phyloP scores from a whole-genome alignment of 2,329 filamentous ascomycete species.

The Pseudogymnoascus destructans region DNA sequence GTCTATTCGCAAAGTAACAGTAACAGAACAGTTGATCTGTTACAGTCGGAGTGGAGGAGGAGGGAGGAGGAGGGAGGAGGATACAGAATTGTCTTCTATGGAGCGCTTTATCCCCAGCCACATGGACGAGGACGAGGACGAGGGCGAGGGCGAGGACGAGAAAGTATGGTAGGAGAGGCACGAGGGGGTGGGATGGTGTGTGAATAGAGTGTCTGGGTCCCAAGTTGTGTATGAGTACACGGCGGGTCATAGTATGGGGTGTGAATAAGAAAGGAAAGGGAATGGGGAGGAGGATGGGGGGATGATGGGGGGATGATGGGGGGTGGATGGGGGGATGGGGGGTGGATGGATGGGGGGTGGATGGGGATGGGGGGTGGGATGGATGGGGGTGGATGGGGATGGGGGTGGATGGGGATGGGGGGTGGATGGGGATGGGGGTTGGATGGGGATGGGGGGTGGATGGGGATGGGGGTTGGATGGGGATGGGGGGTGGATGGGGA shows the following conservation, averaged over 20 bases:
- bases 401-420: neutral
- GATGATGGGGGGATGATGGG: neutral
- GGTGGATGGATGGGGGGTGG: neutral
- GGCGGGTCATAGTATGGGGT: neutral
- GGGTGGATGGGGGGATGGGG: neutral
- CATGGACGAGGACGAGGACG: neutral
- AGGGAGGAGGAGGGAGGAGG: neutral
- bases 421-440: neutral
- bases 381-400: neutral
- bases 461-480: neutral
- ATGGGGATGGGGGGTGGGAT: neutral
- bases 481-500: neutral
- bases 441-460: neutral
- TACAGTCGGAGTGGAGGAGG: neutral
- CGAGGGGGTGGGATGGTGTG: neutral
- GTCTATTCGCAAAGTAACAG: neutral
- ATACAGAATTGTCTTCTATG: neutral
- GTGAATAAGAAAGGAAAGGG: neutral
- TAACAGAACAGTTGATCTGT: neutral
- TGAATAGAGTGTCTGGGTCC: neutral
- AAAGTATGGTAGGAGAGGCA: neutral
- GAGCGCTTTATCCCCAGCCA: neutral
- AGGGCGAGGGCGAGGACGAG: no score
- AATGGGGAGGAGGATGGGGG: neutral
- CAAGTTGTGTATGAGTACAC: neutral